A percentile compares a stretch with the other conserved stretches of the same genome.
These are phyloP conservation scores for Dimocarpus longan DNA, from an alignment of 345 rosid species.

Conservation along the genomic window DNA sequence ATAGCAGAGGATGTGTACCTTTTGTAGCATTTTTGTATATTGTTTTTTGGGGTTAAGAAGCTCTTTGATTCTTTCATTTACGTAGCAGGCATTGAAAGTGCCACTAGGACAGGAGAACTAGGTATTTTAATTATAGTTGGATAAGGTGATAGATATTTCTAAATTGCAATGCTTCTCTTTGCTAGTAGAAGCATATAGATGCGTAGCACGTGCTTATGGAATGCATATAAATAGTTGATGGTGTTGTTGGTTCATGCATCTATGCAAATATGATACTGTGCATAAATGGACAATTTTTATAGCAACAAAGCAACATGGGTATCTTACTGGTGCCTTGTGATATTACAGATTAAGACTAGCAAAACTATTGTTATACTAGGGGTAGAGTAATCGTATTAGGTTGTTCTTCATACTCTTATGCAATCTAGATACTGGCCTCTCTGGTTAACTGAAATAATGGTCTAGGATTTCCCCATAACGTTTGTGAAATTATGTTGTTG, in stretches of 20 bases:
- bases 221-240: neutral
- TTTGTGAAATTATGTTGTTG: neutral
- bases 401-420: neutral
- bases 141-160: neutral
- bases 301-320: neutral
- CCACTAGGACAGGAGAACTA: neutral
- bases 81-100: neutral
- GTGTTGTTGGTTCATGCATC: neutral
- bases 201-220: neutral
- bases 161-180: neutral
- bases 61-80: neutral
- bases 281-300: neutral
- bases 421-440: neutral
- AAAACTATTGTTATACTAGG: neutral
- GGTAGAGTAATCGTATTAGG: neutral
- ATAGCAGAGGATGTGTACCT: neutral
- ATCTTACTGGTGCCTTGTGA: neutral
- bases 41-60: neutral
- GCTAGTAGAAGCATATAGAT: neutral
- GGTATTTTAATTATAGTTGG: neutral
- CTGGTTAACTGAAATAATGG: neutral
- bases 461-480: neutral
- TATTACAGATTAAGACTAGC: neutral
- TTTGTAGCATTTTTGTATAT: neutral
- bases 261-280: neutral